Evolutionary conservation across 2,329 filamentous ascomycete species (phyloP).

Genomic region (Macrophomina phaseolina): DNA sequence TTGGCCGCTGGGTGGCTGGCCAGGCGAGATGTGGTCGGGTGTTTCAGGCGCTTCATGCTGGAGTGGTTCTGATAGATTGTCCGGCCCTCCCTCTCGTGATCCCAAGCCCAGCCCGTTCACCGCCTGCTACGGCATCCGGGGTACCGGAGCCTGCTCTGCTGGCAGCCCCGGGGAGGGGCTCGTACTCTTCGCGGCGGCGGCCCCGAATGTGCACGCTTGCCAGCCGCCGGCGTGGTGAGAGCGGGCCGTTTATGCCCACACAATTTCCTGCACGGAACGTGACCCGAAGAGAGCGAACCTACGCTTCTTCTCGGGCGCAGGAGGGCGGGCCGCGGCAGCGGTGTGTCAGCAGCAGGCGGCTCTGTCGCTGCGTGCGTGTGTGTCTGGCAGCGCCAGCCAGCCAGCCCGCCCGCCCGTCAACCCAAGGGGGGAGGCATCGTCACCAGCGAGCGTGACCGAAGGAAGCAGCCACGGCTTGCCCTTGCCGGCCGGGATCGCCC

Average conservation of each 20-base stretch:
- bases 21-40: not conserved
- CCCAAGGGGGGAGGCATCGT: slow-evolving; percentile 4
- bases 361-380: no score
- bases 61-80: slow-evolving; percentile 22
- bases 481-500: slow-evolving; percentile 7
- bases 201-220: not conserved
- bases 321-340: not conserved
- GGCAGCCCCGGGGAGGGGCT: not conserved
- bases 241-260: not conserved
- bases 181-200: not conserved
- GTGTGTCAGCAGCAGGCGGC: not conserved
- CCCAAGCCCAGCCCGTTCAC: slow-evolving; percentile 13
- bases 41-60: slow-evolving; percentile 13
- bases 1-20: not conserved
- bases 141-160: slow-evolving; percentile 5
- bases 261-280: not conserved
- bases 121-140: slow-evolving; percentile 13
- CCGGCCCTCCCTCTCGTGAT: slow-evolving; percentile 13
- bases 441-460: not conserved
- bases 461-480: not conserved
- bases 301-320: no score
- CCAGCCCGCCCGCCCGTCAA: slow-evolving; percentile 5
- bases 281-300: not conserved
- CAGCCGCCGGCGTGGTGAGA: no score
- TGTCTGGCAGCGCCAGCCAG: no score